Percentiles rank a stretch among this genome's conserved stretches.
phyloP scores from a whole-genome alignment of 495 filamentous ascomycete species.

The Penicillium coffeae region DNA sequence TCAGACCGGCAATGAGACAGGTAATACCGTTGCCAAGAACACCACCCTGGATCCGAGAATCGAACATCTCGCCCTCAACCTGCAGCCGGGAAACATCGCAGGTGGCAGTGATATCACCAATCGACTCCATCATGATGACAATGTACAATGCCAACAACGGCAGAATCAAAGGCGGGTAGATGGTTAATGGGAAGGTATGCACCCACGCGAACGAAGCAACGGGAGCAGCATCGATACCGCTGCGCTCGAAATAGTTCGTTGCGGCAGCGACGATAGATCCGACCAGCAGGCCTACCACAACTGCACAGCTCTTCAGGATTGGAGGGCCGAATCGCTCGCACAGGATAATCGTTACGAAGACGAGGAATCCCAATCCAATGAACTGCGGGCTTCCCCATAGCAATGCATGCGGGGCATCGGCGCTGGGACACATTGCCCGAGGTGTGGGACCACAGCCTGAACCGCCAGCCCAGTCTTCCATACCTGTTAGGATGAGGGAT shows the following conservation, averaged over 20 bases:
- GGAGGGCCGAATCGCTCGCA: constrained; percentile 82
- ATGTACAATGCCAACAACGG: constrained; percentile 84
- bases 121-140: constrained; percentile 84
- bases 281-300: constrained; percentile 76
- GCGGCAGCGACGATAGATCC: constrained; percentile 87
- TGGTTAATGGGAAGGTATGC: constrained; percentile 71
- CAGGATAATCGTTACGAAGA: constrained; percentile 85
- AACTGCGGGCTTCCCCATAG: constrained; percentile 87
- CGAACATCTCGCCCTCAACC: constrained; percentile 75
- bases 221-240: constrained; percentile 65
- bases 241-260: constrained; percentile 74
- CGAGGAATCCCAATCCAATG: constrained; percentile 84
- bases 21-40: constrained; percentile 73
- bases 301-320: constrained; percentile 69
- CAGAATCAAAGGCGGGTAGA: constrained; percentile 82
- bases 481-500: constrained; percentile 68
- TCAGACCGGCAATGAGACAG: constrained; percentile 73
- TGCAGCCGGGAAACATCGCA: constrained; percentile 80
- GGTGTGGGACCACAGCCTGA: constrained; percentile 53
- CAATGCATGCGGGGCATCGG: constrained; percentile 70
- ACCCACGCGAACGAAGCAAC: constrained; percentile 88
- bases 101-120: constrained; percentile 61
- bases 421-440: constrained; percentile 65
- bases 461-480: constrained; percentile 84
- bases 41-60: constrained; percentile 87